Evolutionary conservation across 257 asterid genomes (phyloP).

Genomic region (Fraxinus anomala): DNA sequence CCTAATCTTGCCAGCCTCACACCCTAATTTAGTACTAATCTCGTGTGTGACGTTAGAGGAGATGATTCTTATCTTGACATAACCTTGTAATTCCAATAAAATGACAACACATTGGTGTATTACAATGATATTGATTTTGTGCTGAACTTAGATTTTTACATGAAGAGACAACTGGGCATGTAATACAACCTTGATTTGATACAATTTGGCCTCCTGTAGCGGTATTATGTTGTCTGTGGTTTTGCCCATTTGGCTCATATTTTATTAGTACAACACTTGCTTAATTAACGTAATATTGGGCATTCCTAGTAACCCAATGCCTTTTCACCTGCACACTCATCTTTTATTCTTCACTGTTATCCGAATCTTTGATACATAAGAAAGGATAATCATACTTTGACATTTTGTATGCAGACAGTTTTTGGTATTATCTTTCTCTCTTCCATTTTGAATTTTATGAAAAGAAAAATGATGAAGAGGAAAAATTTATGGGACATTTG

Average conservation of each 20-base stretch:
- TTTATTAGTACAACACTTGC: constrained; percentile 28
- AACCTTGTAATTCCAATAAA: background rate
- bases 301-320: background rate
- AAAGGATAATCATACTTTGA: background rate
- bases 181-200: constrained; percentile 18
- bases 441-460: too few relatives aligned
- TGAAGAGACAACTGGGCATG: background rate
- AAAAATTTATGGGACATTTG: background rate
- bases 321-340: background rate
- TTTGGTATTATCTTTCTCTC: background rate
- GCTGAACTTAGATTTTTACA: too few relatives aligned
- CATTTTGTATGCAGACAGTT: background rate
- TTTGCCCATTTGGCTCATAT: constrained; percentile 11
- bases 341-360: background rate
- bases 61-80: background rate
- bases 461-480: background rate
- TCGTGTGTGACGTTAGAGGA: background rate
- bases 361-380: background rate
- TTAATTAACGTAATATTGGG: background rate
- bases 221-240: constrained; percentile 19
- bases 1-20: constrained; percentile 30
- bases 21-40: background rate
- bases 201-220: constrained; percentile 1
- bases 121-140: too few relatives aligned
- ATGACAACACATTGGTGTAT: background rate